These are phyloP conservation scores for Pestalotiopsis sp. DNA, from an alignment of 2,329 filamentous ascomycete species.

Conservation along the genomic window DNA sequence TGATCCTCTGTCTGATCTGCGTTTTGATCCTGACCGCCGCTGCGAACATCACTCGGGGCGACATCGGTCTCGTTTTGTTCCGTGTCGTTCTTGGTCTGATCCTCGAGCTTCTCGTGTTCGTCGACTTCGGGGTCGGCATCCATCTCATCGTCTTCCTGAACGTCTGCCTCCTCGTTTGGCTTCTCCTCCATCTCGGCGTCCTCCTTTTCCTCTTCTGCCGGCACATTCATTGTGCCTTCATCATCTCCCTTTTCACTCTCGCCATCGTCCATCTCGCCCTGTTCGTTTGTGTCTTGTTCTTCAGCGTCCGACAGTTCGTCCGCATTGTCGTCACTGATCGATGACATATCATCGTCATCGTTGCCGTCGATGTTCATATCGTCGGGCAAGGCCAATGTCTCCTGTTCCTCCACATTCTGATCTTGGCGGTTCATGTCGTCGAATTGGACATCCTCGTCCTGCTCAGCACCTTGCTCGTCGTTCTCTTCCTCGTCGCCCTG, in stretches of 20 bases:
- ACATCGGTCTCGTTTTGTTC: slow-evolving; percentile 62
- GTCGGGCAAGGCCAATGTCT: slow-evolving; percentile 81
- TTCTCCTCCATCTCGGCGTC: slow-evolving; percentile 55
- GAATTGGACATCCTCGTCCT: slow-evolving; percentile 56
- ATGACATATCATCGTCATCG: slow-evolving; percentile 54
- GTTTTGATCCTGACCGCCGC: slow-evolving; percentile 66
- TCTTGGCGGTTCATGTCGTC: slow-evolving; percentile 64
- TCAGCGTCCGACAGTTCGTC: slow-evolving; percentile 59
- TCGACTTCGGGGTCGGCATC: slow-evolving; percentile 33
- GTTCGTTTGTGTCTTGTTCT: slow-evolving; percentile 37
- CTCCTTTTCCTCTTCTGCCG: slow-evolving; percentile 51
- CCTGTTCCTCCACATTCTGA: slow-evolving; percentile 78
- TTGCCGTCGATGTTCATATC: slow-evolving; percentile 82
- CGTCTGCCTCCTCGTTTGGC: slow-evolving; percentile 31
- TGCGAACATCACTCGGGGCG: slow-evolving; percentile 64
- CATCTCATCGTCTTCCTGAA: slow-evolving; percentile 35
- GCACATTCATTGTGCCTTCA: slow-evolving; percentile 47
- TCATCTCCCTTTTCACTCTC: slow-evolving; percentile 39
- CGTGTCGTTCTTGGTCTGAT: slow-evolving; percentile 41
- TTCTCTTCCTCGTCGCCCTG: slow-evolving; percentile 53
- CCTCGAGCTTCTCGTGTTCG: slow-evolving; percentile 32
- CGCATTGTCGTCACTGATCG: slow-evolving; percentile 56
- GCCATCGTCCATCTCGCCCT: slow-evolving; percentile 37
- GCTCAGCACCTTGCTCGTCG: slow-evolving; percentile 63
- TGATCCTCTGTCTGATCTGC: slow-evolving; percentile 63